Base-by-base conservation (phyloP, 495 filamentous ascomycete genomes). In the Entonaema liquescens region DNA sequence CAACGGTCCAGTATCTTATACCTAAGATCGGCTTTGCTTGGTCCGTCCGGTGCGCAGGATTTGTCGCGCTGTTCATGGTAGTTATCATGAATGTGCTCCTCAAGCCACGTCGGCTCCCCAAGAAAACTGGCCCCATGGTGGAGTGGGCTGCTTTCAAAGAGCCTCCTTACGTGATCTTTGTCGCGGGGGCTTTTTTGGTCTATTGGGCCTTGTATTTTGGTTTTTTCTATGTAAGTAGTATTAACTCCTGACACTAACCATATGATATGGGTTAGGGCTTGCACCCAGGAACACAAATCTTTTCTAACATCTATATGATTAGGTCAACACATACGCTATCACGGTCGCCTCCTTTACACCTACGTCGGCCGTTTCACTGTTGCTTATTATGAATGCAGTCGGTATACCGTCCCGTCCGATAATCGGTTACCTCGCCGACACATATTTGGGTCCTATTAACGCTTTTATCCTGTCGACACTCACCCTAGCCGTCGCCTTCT, bases 201-300 rank as follows among this genome's bases (percentile, higher is more conserved):
- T 82, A 80, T 47, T 83, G 74, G 78, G 79, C 77, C 9, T 67
- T 84, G 23, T 83, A 81, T 62, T 83, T 84, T 70, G 81, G 78
- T 2, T 80, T 72, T 42, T 83, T 84, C 53, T 84, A 82, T 63
- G 82, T 83, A 58, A 79, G 82, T 73, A 29, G 2, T 25, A 55
- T 44, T n/a, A 17, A n/a, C 49, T 61, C 49, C 12, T n/a, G 31
- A 33, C 5, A 7, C 31, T 33, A 7, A 33, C 5, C 31, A 12
- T 25, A 4, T 15, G 17, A 8, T 11, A 15, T 52, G 13, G 17
- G 28, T 55, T 25, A 31, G 40, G 29, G 36, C 36, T 23, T 26
- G 40, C 57, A 56, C 47, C 36, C 29, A 19, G 42, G 7, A 2
- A 52, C 21, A 2, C 28, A 5, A 13, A 23, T 28, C n/a, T n/a